A percentile compares a stretch with the other conserved stretches of the same genome.
phyloP scores from a whole-genome alignment of 2,329 filamentous ascomycete genomes.

The Diaporthe capsici region DNA sequence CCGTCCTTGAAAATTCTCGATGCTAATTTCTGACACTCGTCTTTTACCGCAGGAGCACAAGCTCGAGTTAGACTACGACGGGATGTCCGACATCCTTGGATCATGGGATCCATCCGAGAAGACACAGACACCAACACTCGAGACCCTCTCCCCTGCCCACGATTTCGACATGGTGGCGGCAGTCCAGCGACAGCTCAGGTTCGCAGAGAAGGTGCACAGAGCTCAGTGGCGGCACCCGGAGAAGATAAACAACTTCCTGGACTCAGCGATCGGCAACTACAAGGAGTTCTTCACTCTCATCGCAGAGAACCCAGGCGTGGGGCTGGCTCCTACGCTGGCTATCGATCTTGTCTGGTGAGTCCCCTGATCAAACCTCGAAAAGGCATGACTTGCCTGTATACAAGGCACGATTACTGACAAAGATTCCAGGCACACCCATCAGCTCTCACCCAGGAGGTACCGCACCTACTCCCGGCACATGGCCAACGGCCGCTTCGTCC shows the following conservation, averaged over 20 bases:
- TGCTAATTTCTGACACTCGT: background rate
- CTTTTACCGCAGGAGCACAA: background rate
- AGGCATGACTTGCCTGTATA: no score
- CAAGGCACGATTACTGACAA: background rate
- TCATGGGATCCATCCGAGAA: background rate
- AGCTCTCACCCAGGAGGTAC: conserved; percentile 13
- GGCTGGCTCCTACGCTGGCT: background rate
- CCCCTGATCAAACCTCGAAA: no score
- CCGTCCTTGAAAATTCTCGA: rapidly evolving
- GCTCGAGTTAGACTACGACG: background rate
- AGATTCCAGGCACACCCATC: conserved; percentile 19
- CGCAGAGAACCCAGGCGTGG: conserved; percentile 19
- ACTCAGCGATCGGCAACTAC: background rate
- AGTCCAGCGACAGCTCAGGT: conserved; percentile 21
- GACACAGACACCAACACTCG: no score
- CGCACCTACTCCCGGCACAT: conserved; percentile 10
- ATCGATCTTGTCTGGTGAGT: conserved; percentile 32
- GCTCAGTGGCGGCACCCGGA: background rate
- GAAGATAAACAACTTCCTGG: background rate
- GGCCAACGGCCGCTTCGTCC: conserved; percentile 14
- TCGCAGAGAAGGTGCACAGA: background rate
- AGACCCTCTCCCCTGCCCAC: no score
- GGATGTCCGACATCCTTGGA: background rate
- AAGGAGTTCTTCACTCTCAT: conserved; percentile 29
- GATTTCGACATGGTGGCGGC: conserved; percentile 32